Evolutionary conservation across 331 rosid species (phyloP), one percentile per base, ranked within the genome.

Genomic region (Rosa hybrid): DNA sequence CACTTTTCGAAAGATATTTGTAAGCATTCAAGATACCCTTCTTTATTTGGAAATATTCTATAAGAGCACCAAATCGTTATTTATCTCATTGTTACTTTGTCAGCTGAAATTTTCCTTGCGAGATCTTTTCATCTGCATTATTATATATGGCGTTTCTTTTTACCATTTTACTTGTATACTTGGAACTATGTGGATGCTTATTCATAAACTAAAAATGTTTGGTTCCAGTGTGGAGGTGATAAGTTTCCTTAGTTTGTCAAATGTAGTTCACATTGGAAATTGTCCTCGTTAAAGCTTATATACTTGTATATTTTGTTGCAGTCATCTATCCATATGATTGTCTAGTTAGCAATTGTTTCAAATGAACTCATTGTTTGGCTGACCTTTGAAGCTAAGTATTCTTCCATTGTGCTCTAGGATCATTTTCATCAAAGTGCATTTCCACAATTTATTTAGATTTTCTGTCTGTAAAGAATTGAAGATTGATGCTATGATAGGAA

Each of bases 1-100:
- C 83, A 49, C 81, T 12, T 76, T 68, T 75, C 34, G 76, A 82
- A 67, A 7, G 54, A 11, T 17, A 17, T 44, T 56, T 51, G 38
- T 67, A 27, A 74, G 62, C 44, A 50, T 51, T 20, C 41, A 23
- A 74, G 10, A 27, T 21, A 39, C 45, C 64, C 11, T 68, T 68
- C 65, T 63, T 77, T 30, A 27, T 17, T 16, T 23, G n/a, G 14
- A 27, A 8, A 16, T 23, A 59, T 30, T 30, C 48, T 34, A 71
- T 23, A 23, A 12, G 57, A 46, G 20, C 34, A 27, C 49, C 57
- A 46, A 68, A 71, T 39, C 41, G 1, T 21, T 71, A 13, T 39
- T 12, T 12, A 6, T 46, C 16, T 18, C 21, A 68, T 27, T 56
- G 23, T 20, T 45, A 17, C 48, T 54, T 51, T 54, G 34, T 12